phyloP scores from a whole-genome alignment of 2,329 filamentous ascomycete genomes.

The Trichophyton verrucosum region DNA sequence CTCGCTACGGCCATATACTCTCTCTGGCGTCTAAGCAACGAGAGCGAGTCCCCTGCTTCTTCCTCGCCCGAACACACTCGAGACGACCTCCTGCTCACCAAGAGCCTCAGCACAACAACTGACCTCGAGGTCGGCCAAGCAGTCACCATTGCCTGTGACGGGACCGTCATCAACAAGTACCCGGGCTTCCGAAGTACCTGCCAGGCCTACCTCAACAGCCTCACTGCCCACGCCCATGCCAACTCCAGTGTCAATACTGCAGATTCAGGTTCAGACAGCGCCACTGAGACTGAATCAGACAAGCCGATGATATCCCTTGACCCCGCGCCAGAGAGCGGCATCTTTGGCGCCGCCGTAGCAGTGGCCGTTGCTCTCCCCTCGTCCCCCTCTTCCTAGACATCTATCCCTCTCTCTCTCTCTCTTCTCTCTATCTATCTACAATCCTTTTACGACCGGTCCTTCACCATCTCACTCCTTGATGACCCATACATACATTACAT shows the following conservation, averaged over 20 bases:
- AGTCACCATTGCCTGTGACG: constrained; percentile 39
- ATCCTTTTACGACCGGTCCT: neutral
- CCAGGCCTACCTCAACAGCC: constrained; percentile 32
- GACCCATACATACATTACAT: too few relatives aligned
- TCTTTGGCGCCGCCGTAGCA: constrained; percentile 37
- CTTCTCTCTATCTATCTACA: neutral
- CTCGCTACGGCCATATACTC: constrained; percentile 52
- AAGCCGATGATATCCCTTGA: constrained; percentile 28
- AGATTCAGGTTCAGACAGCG: constrained; percentile 5
- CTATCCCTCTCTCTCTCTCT: neutral
- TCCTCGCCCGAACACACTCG: constrained; percentile 15
- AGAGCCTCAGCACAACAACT: neutral
- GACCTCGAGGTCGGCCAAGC: constrained; percentile 15
- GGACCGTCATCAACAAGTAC: constrained; percentile 42
- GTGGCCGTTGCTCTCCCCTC: constrained; percentile 28
- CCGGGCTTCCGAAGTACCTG: constrained; percentile 36
- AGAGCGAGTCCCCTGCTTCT: constrained; percentile 27
- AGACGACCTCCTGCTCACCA: constrained; percentile 8
- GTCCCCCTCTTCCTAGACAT: neutral
- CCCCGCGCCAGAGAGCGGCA: constrained; percentile 32
- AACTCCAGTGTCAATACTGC: neutral
- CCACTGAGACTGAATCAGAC: too few relatives aligned
- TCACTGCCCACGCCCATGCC: constrained; percentile 22
- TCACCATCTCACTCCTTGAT: neutral
- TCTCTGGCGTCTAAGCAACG: constrained; percentile 45